Base-by-base conservation (phyloP, 139 green algal species). In the Chlorella sorokiniana region DNA sequence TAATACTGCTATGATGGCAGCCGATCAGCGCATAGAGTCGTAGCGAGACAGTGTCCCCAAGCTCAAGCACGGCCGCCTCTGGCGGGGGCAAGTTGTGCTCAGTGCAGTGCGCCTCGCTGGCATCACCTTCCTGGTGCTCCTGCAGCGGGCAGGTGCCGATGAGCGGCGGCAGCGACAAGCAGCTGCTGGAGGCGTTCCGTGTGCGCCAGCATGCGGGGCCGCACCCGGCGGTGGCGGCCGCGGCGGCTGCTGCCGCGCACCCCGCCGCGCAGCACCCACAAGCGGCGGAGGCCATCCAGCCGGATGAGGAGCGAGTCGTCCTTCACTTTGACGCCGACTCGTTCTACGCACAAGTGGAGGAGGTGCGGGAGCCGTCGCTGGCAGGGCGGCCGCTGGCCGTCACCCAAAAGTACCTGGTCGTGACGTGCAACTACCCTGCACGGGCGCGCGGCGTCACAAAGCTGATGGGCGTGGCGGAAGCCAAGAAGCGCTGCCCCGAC, bases 361-460 rank as follows among this genome's bases (percentile, higher is more conserved):
- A 97, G 84, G 45, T 90, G 6, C 86, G 90, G 9, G 87, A 96
- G 65, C 77, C 76, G 7, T 41, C 41, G 22, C 69, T 88, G 7
- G 33, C 40, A 14, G 20, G 54, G 56, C 37, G 72, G 8, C 83
- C 82, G 35, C 23, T 86, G 76, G 88, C 76, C 6, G 85, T 98
- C 10, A 97, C 94, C 0, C 94, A 97, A 59, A 95, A 96, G 83
- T 92, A 89, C 51, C 78, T 95, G 10, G 67, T 94, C 23, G 88
- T 98, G 23, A 98, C 94, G 0, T 91, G 81, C 81, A 98, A 98
- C 85, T 98, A 98, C 45, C 48, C 76, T 3, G 94, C 94, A 0
- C 85, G 94, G 8, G 38, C 40, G 11, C 33, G 59, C 27, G 94
- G 94, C 4, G 93, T 98, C 11, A 89, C 82, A 67, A 98, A 98